Base-by-base conservation (phyloP, 192 early-diverging fungal genomes). In the Endogone sp. region DNA sequence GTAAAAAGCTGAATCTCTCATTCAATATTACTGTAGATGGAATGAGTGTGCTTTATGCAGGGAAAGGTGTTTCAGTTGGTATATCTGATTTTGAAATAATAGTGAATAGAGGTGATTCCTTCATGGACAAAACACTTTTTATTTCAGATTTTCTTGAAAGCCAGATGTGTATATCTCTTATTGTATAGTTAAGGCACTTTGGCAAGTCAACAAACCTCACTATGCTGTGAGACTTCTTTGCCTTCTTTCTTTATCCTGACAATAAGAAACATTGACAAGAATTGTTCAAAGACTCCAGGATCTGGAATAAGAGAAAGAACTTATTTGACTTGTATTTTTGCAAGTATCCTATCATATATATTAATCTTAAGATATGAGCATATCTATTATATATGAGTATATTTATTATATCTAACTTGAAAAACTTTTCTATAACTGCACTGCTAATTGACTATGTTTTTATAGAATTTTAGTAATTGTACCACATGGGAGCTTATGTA, bases 171-270 rank as follows among this genome's bases (percentile, higher is more conserved):
- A 57, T 69, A 9, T 69, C 67, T 32, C 60, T 32, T 24, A 10
- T 69, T 25, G 30, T 69, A 25, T 49, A 24, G 57, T 57, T 23
- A 27, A 61, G 60, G 28, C 16, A 30, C 0, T 69, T 66, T 32
- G 58, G 58, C 6, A 69, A 69, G 62, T 59, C 67, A 60, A 69
- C 37, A 2, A 69, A 69, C 26, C 60, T 69, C 29, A 69, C 32
- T 21, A 69, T 69, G 66, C 66, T 62, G 21, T 59, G 29, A 37
- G 26, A 63, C 60, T 63, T 63, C 56, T 69, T 69, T 31, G 30
- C 24, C 21, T 69, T 0, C 62, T 57, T 30, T 25, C 56, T 69
- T 30, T 11, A 60, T 22, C 67, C 60, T 9, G 32, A 30, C 29
- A 69, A 62, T 60, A 22, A 63, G 24, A 56, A 56, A 37, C 26